phyloP scores from a whole-genome alignment of 495 filamentous ascomycete genomes.

The Articulospora tetracladia region DNA sequence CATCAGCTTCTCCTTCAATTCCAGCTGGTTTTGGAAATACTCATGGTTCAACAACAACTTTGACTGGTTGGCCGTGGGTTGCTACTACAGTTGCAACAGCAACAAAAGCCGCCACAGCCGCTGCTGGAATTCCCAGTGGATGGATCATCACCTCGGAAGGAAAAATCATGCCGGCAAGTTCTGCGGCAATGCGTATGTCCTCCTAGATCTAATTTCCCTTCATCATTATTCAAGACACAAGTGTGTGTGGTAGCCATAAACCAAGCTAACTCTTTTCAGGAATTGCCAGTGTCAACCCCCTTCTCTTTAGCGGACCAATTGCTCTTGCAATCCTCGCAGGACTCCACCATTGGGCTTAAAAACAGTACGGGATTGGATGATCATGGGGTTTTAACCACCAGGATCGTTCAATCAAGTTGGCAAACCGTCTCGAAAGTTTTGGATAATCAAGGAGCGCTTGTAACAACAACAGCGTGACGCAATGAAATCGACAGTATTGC shows the following conservation, averaged over 20 bases:
- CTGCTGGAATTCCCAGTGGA: slow-evolving; percentile 56
- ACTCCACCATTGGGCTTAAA: slow-evolving; percentile 17
- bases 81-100: slow-evolving; percentile 34
- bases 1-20: slow-evolving; percentile 23
- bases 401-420: slow-evolving; percentile 4
- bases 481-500: slow-evolving; percentile 7
- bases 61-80: slow-evolving; percentile 55
- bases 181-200: slow-evolving; percentile 25
- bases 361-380: slow-evolving; percentile 19
- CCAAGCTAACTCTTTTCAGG: slow-evolving; percentile 13
- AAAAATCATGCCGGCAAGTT: slow-evolving; percentile 56
- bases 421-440: slow-evolving; percentile 15
- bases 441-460: slow-evolving; percentile 15
- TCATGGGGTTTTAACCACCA: slow-evolving; percentile 22
- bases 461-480: slow-evolving; percentile 2
- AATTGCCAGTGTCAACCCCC: slow-evolving; percentile 15
- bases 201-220: neutral
- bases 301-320: slow-evolving; percentile 14
- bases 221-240: neutral
- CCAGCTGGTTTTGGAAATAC: slow-evolving; percentile 24
- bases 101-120: slow-evolving; percentile 28
- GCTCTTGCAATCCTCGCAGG: slow-evolving; percentile 18
- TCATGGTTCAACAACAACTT: slow-evolving; percentile 12
- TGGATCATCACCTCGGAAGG: slow-evolving; percentile 73
- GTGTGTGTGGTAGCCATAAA: neutral